Percentiles rank a stretch among this genome's conserved stretches.
Evolutionary conservation across 2,329 filamentous ascomycete species (phyloP).

Genomic region (Plectosphaerella cucumerina): DNA sequence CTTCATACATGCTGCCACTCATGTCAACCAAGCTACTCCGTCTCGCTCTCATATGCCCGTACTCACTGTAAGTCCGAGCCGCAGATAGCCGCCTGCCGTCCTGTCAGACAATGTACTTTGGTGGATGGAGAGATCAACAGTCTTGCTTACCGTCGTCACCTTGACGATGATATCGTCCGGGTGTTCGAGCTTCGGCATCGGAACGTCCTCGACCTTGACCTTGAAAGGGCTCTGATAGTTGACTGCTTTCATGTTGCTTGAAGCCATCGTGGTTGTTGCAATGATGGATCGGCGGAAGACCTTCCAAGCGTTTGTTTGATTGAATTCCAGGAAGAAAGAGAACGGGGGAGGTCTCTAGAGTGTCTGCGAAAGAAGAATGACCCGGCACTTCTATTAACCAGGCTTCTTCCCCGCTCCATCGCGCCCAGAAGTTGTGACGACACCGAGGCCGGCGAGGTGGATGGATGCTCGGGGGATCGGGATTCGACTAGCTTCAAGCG

Average conservation of each 20-base stretch:
- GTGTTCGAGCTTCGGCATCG: slow-evolving; percentile 54
- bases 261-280: background rate
- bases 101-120: too few relatives aligned
- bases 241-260: slow-evolving; percentile 53
- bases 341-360: too few relatives aligned
- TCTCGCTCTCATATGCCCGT: background rate
- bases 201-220: slow-evolving; percentile 58
- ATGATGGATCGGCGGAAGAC: background rate
- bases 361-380: too few relatives aligned
- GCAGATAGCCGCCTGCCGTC: slow-evolving; percentile 41
- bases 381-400: too few relatives aligned
- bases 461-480: too few relatives aligned
- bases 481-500: too few relatives aligned
- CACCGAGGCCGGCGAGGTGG: too few relatives aligned
- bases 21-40: slow-evolving; percentile 5
- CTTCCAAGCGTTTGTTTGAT: too few relatives aligned
- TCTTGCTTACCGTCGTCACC: slow-evolving; percentile 52
- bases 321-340: too few relatives aligned
- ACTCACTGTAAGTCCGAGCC: slow-evolving; percentile 45
- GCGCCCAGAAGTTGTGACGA: too few relatives aligned
- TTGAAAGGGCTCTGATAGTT: slow-evolving; percentile 59
- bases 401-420: too few relatives aligned
- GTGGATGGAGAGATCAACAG: background rate
- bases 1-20: slow-evolving; percentile 58
- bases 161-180: slow-evolving; percentile 63